These are phyloP conservation scores for Aspergillus texensis DNA, from an alignment of 2,329 filamentous ascomycete genomes.

Conservation along the genomic window DNA sequence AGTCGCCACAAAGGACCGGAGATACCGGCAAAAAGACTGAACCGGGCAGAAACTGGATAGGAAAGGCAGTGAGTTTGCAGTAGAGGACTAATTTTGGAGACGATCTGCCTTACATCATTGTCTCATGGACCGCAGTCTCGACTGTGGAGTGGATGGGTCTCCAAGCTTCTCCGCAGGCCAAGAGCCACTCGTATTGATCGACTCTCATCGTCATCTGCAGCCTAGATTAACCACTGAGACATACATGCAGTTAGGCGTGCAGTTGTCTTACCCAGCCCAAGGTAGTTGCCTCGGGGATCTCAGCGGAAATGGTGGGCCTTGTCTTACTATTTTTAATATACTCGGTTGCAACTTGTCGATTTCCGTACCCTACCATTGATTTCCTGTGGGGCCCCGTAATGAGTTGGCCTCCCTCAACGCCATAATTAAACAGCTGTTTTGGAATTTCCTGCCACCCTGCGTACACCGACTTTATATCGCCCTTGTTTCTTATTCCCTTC, in stretches of 20 bases:
- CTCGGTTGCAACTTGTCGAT: neutral
- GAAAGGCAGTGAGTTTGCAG: neutral
- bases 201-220: neutral
- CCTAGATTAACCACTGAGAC: conserved; percentile 7
- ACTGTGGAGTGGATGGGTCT: neutral
- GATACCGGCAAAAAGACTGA: neutral
- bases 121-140: conserved; percentile 6
- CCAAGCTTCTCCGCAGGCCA: conserved; percentile 9
- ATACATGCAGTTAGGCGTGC: conserved; percentile 2
- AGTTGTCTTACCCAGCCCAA: neutral
- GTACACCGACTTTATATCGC: neutral
- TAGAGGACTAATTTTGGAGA: neutral
- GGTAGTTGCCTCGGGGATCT: neutral
- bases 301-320: neutral
- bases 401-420: neutral
- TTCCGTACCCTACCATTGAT: neutral
- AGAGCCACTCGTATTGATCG: conserved; percentile 2
- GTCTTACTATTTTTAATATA: conserved; percentile 6
- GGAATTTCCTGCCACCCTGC: neutral
- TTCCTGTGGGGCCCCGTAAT: neutral
- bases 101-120: conserved; percentile 8
- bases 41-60: neutral
- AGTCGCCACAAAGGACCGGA: neutral
- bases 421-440: neutral
- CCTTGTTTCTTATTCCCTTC: neutral